Percentiles rank a stretch among this genome's conserved stretches.
These are phyloP conservation scores for Annulohypoxylon nitens DNA, from an alignment of 495 filamentous ascomycete species.

Conservation along the genomic window DNA sequence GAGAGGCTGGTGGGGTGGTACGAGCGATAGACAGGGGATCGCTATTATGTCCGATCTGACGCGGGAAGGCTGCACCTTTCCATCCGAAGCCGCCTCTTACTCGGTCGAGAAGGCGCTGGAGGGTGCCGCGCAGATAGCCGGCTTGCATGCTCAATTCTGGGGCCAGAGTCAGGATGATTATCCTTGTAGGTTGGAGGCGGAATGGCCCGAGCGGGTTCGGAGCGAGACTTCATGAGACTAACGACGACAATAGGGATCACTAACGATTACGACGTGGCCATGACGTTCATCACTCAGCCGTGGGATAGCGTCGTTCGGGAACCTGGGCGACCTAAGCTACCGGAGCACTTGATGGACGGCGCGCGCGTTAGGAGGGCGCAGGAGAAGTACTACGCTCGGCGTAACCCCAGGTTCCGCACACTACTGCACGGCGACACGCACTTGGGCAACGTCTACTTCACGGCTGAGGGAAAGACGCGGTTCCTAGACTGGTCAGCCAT, in stretches of 20 bases:
- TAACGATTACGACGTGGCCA: constrained; percentile 42
- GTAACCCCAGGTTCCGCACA: constrained; percentile 48
- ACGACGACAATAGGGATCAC: constrained; percentile 31
- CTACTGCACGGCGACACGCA: constrained; percentile 55
- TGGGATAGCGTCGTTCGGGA: constrained; percentile 46
- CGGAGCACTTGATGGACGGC: constrained; percentile 45
- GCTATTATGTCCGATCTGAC: constrained; percentile 55
- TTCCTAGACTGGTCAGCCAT: constrained; percentile 56
- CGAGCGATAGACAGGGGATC: constrained; percentile 49
- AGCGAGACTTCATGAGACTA: neutral
- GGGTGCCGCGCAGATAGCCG: constrained; percentile 52
- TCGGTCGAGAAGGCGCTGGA: constrained; percentile 48
- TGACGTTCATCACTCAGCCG: constrained; percentile 40
- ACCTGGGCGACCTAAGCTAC: constrained; percentile 46
- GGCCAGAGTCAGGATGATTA: constrained; percentile 47
- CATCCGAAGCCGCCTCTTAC: constrained; percentile 48
- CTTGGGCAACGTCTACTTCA: constrained; percentile 46
- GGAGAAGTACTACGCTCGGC: constrained; percentile 49
- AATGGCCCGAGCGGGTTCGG: neutral
- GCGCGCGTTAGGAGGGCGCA: constrained; percentile 47
- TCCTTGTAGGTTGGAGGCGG: constrained; percentile 45
- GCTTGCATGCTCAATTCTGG: constrained; percentile 55
- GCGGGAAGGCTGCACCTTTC: constrained; percentile 46
- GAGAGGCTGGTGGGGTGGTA: constrained; percentile 53
- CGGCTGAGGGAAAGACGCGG: constrained; percentile 44